phyloP scores from a whole-genome alignment of 1,139 yeast genomes.

The Lodderomyces orthopsilosis region DNA sequence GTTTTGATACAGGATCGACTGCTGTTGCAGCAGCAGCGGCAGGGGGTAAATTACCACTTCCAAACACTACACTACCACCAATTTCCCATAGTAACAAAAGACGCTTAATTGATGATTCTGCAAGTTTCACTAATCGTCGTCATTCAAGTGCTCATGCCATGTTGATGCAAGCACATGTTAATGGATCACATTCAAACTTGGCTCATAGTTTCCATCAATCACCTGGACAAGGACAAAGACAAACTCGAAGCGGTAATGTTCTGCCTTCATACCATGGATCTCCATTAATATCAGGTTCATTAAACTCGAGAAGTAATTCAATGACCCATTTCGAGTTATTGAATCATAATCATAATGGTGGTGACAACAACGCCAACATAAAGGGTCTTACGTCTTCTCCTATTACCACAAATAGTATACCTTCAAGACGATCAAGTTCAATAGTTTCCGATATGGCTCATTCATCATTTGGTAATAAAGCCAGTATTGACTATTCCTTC shows the following conservation, averaged over 20 bases:
- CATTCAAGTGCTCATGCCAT: conserved; percentile 30
- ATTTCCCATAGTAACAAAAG: conserved; percentile 22
- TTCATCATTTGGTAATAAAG: conserved; percentile 27
- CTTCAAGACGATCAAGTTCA: conserved; percentile 34
- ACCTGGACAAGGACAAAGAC: background rate
- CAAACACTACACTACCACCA: conserved; percentile 19
- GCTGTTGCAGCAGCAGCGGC: background rate
- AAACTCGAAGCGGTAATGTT: conserved; percentile 17
- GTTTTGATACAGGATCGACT: conserved; percentile 28
- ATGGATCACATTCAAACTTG: conserved; percentile 21
- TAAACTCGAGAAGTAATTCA: conserved; percentile 37
- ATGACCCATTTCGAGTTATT: conserved; percentile 35
- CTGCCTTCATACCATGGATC: conserved; percentile 29
- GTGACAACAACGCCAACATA: background rate
- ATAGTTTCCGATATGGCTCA: conserved; percentile 35
- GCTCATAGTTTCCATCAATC: conserved; percentile 9
- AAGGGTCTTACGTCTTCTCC: background rate
- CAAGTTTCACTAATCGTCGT: conserved; percentile 18
- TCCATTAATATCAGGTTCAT: conserved; percentile 29
- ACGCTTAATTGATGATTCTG: conserved; percentile 28
- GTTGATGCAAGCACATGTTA: conserved; percentile 14
- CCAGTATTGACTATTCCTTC: background rate
- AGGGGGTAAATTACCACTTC: background rate
- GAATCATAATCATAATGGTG: conserved; percentile 17
- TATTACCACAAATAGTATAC: conserved; percentile 21